These are phyloP conservation scores for Meripilus lineatus DNA, from an alignment of 1,284 basidiomycete species.

Conservation along the genomic window DNA sequence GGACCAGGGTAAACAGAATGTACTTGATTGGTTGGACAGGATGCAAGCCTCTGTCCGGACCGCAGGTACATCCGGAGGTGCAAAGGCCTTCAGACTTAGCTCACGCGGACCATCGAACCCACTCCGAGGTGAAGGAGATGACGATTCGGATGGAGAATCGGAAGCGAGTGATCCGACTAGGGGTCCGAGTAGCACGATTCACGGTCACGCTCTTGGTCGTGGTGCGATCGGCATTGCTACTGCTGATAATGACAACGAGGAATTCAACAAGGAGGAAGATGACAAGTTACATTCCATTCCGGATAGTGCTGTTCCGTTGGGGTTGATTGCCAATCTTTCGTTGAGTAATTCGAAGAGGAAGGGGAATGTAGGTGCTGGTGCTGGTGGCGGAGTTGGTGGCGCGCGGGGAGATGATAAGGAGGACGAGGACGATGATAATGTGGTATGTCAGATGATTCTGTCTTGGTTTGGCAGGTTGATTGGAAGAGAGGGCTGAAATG, in stretches of 20 bases:
- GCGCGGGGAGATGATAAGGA: constrained; percentile 29
- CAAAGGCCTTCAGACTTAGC: constrained; percentile 40
- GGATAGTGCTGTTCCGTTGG: constrained; percentile 66
- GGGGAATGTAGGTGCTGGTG: too few species aligned
- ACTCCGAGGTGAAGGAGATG: constrained; percentile 20
- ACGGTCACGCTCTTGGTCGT: constrained; percentile 2
- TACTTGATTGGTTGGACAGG: constrained; percentile 66
- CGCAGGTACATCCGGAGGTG: constrained; percentile 21
- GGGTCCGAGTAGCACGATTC: constrained; percentile 24
- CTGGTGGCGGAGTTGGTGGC: too few species aligned
- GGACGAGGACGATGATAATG: constrained; percentile 58
- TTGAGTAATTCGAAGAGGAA: constrained; percentile 41
- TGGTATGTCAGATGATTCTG: constrained; percentile 40
- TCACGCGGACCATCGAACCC: constrained; percentile 23
- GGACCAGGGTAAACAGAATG: constrained; percentile 59
- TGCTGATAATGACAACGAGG: neutral
- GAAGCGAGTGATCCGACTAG: constrained; percentile 18
- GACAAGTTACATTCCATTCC: constrained; percentile 51
- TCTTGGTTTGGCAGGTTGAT: neutral
- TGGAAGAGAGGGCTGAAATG: neutral
- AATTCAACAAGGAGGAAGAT: constrained; percentile 22
- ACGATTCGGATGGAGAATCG: constrained; percentile 15
- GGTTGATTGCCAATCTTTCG: constrained; percentile 66
- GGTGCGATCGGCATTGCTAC: neutral
- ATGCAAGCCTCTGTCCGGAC: constrained; percentile 35